Percentiles rank a stretch among this genome's conserved stretches.
phyloP scores from a whole-genome alignment of 768 basidiomycete species.

The Boletus pseudo-olivaceus region DNA sequence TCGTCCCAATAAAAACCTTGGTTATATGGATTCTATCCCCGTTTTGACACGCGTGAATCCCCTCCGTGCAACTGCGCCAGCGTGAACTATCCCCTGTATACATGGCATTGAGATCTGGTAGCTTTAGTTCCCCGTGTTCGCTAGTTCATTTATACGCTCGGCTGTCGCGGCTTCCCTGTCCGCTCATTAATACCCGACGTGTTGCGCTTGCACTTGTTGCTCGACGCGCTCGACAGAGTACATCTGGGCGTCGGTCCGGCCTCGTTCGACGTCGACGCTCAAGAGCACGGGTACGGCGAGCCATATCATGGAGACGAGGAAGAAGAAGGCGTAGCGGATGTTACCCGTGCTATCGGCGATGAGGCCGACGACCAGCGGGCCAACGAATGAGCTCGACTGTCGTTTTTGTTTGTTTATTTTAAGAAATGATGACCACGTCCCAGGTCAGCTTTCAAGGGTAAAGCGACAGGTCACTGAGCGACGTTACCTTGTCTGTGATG shows the following conservation, averaged over 20 bases:
- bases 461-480: background rate
- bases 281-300: conserved; percentile 72
- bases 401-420: background rate
- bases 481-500: conserved; percentile 81
- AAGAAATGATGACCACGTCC: background rate
- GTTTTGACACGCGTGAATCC: background rate
- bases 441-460: background rate
- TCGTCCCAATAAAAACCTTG: background rate
- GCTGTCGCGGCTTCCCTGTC: background rate
- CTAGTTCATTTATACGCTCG: background rate
- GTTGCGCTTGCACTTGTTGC: background rate
- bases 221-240: conserved; percentile 24
- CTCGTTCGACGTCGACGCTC: conserved; percentile 66
- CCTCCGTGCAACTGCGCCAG: background rate
- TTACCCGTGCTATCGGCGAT: conserved; percentile 89
- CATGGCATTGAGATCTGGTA: background rate
- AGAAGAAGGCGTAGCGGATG: conserved; percentile 88
- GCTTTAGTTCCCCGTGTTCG: background rate
- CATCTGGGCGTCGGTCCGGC: conserved; percentile 47
- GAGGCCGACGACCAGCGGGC: conserved; percentile 83
- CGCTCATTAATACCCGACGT: background rate
- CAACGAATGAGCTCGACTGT: conserved; percentile 88
- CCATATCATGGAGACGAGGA: conserved; percentile 81
- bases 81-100: background rate
- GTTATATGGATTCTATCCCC: background rate